Percentiles rank a stretch among this genome's conserved stretches.
These are phyloP conservation scores for Phytophthora boehmeriae DNA, from an alignment of 352 stramenopile species.

Conservation along the genomic window DNA sequence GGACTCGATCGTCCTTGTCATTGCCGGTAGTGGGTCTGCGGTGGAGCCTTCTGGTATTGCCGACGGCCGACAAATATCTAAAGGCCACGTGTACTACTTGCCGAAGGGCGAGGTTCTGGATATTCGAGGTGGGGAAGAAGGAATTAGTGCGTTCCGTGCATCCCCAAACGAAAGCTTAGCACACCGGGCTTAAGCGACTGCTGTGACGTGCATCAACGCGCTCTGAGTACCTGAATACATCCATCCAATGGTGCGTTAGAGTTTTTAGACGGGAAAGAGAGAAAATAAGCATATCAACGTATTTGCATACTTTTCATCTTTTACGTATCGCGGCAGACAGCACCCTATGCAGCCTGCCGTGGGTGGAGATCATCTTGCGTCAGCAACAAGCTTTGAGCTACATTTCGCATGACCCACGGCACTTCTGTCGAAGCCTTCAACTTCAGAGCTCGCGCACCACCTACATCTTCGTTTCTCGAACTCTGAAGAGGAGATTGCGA, in stretches of 20 bases:
- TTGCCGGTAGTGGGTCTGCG: slow-evolving; percentile 36
- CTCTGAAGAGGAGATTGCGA: slow-evolving; percentile 23
- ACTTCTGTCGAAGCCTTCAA: slow-evolving; percentile 55
- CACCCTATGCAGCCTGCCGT: slow-evolving; percentile 17
- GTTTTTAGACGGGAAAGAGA: slow-evolving; percentile 27
- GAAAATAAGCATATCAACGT: slow-evolving; percentile 23
- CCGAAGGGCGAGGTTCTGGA: slow-evolving; percentile 49
- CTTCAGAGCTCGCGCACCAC: slow-evolving; percentile 19
- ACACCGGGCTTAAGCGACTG: slow-evolving; percentile 25
- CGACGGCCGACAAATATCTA: slow-evolving; percentile 30
- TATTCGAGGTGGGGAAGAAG: slow-evolving; percentile 38
- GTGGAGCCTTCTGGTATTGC: slow-evolving; percentile 27
- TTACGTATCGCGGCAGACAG: neutral
- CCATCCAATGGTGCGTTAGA: slow-evolving; percentile 18
- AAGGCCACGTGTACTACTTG: slow-evolving; percentile 63
- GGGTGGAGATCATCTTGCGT: slow-evolving; percentile 51
- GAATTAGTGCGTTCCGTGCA: slow-evolving; percentile 53
- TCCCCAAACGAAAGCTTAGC: slow-evolving; percentile 55
- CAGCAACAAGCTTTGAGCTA: slow-evolving; percentile 70
- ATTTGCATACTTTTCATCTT: slow-evolving; percentile 11
- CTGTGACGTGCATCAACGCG: slow-evolving; percentile 7
- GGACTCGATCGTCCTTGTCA: slow-evolving; percentile 64
- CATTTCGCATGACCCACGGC: slow-evolving; percentile 78
- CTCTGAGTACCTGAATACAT: slow-evolving; percentile 11
- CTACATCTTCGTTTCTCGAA: slow-evolving; percentile 14